A percentile compares a stretch with the other conserved stretches of the same genome.
Conservation (phyloP, 2,329 filamentous ascomycete species). For the Didymella keratinophila region DNA sequence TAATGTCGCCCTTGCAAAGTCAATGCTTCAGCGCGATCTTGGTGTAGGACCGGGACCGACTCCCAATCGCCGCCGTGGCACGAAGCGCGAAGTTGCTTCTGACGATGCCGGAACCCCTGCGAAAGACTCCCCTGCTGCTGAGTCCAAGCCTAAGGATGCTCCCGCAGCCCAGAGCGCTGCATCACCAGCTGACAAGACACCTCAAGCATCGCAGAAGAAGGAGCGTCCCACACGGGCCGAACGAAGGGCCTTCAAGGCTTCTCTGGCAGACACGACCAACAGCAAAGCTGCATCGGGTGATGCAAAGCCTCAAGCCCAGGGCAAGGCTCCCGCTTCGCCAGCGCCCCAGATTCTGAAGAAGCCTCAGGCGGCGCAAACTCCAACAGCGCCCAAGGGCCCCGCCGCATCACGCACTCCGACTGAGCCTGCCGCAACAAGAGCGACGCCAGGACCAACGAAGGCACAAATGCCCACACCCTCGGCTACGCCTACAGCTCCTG, state of each 20-base stretch:
- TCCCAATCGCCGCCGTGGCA: constrained; percentile 53
- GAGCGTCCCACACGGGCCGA: constrained; percentile 50
- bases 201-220: constrained; percentile 46
- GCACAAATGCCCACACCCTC: constrained; percentile 28
- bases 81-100: constrained; percentile 46
- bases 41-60: constrained; percentile 58
- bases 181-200: constrained; percentile 36
- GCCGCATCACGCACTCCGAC: constrained; percentile 40
- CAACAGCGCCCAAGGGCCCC: constrained; percentile 42
- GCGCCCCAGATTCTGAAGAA: constrained; percentile 53
- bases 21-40: constrained; percentile 69
- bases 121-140: constrained; percentile 38
- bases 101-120: constrained; percentile 32
- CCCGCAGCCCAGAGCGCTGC: constrained; percentile 25
- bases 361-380: constrained; percentile 37
- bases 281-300: constrained; percentile 34
- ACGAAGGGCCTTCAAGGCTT: constrained; percentile 50
- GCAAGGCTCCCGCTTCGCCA: constrained; percentile 35
- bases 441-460: constrained; percentile 26
- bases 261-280: constrained; percentile 44
- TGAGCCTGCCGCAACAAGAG: constrained; percentile 40
- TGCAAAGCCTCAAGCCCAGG: constrained; percentile 34
- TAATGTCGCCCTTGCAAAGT: constrained; percentile 61
- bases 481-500: constrained; percentile 22
- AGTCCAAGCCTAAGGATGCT: constrained; percentile 42